Conservation (phyloP, 2,329 filamentous ascomycete species). For the Colletotrichum tofieldiae region DNA sequence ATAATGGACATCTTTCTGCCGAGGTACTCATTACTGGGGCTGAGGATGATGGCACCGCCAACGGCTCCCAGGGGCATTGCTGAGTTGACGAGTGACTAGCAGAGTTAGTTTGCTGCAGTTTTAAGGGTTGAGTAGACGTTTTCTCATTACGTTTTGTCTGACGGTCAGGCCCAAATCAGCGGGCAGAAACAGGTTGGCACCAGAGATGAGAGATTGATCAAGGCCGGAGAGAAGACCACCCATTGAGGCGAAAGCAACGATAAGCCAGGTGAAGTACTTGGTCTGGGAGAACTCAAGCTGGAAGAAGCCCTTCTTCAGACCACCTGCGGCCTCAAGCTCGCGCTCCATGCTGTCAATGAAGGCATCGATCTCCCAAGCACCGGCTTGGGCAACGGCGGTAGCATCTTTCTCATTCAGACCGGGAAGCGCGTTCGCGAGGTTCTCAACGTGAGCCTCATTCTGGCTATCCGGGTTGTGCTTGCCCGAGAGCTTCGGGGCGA, state of each 20-base stretch:
- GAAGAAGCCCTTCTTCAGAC: conserved; percentile 60
- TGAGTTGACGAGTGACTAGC: conserved; percentile 74
- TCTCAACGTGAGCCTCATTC: conserved; percentile 39
- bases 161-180: conserved; percentile 68
- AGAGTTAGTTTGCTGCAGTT: neutral
- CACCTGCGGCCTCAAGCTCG: conserved; percentile 51
- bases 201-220: conserved; percentile 81
- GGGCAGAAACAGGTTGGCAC: conserved; percentile 79
- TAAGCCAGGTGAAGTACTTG: conserved; percentile 75
- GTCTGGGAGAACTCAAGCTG: conserved; percentile 74
- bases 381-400: conserved; percentile 54
- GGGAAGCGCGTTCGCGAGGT: conserved; percentile 27
- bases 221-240: conserved; percentile 81
- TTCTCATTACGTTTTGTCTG: conserved; percentile 61
- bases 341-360: conserved; percentile 60
- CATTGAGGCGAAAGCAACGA: conserved; percentile 82
- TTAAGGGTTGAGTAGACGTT: neutral
- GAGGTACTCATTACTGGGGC: conserved; percentile 77
- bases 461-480: conserved; percentile 39
- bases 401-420: conserved; percentile 49
- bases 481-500: conserved; percentile 37
- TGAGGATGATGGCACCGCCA: conserved; percentile 77
- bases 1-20: conserved; percentile 80
- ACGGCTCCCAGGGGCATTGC: conserved; percentile 82
- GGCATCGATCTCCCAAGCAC: conserved; percentile 55